Base-by-base conservation (phyloP, 2,329 filamentous ascomycete genomes). In the Parastagonospora avenae region DNA sequence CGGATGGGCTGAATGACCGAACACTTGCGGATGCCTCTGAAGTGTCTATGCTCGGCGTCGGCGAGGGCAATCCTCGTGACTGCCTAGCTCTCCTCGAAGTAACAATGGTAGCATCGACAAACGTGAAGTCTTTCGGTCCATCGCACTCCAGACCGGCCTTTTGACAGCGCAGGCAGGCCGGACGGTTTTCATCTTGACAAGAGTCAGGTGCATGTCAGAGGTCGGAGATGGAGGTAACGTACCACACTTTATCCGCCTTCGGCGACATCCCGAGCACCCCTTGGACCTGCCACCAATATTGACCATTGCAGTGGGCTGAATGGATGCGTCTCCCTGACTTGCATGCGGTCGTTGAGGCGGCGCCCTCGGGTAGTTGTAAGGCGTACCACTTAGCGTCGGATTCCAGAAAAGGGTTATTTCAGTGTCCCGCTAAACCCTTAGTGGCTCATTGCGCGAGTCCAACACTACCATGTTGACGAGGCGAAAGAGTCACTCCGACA, bases 201-300 rank as follows among this genome's bases (percentile, higher is more conserved):
- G 33, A 38, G 46, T 57, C 31, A 57, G 46, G 46, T 35, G 35
- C 2, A 24, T 40, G 51, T 30, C 40, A 19, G 35, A 19, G 8
- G 6, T 28, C 10, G 16, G 27, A 10, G 8, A 10, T 5, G 27
- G n/a, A 36, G 46, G 15, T 35, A 42, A 48, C 66, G 57, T 57
- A 70, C 67, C 68, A 42, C 68, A 71, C 58, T 70, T 70, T 15
- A 71, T 46, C 16, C 59, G 66, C 39, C 66, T 52, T 47, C 52
- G 49, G 24, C 67, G 68, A 48, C 68, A 71, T n/a, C 53, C 62
- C 15, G 62, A 63, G 43, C 68, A 71, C 37, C 66, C 68, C 54
- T 64, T 69, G 2, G 68, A 71, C 37, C 66, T 57, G 28, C 68
- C 68, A 4, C 63, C 65, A 24, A 69, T 50, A 52, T 70, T 70